Percentiles rank a stretch among this genome's conserved stretches.
Conservation (phyloP, 352 stramenopile species). For the Phytophthora tentaculata region DNA sequence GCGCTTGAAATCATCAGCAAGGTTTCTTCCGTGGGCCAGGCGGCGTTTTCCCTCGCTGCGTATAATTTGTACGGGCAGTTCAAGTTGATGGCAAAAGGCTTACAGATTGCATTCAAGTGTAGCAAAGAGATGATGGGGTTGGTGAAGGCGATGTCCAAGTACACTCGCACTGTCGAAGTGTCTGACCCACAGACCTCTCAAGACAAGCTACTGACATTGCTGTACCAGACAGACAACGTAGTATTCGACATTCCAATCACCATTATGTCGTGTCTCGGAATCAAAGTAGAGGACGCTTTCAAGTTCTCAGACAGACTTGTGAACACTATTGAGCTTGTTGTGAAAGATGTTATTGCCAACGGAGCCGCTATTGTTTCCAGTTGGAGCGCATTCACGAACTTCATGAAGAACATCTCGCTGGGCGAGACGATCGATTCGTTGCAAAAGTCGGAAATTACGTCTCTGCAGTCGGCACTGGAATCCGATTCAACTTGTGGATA, state of each 20-base stretch:
- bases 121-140: conserved; percentile 46
- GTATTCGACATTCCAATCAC: conserved; percentile 54
- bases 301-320: conserved; percentile 43
- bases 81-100: conserved; percentile 35
- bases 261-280: conserved; percentile 47
- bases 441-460: conserved; percentile 35
- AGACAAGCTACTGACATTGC: conserved; percentile 43
- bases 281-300: conserved; percentile 32
- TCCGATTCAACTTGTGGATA: conserved; percentile 43
- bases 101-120: conserved; percentile 46
- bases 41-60: conserved; percentile 33
- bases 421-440: conserved; percentile 28
- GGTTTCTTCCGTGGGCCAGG: conserved; percentile 29
- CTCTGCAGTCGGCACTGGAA: conserved; percentile 32
- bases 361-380: conserved; percentile 43
- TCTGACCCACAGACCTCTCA: conserved; percentile 33
- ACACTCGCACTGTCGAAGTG: conserved; percentile 42
- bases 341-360: conserved; percentile 49
- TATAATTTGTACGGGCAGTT: conserved; percentile 39
- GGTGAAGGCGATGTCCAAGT: conserved; percentile 42
- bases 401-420: conserved; percentile 43
- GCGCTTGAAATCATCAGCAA: conserved; percentile 42
- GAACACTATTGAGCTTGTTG: conserved; percentile 37
- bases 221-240: conserved; percentile 56
- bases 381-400: conserved; percentile 37